phyloP scores from a whole-genome alignment of 1,284 basidiomycete species.

The Ustilago lituana region DNA sequence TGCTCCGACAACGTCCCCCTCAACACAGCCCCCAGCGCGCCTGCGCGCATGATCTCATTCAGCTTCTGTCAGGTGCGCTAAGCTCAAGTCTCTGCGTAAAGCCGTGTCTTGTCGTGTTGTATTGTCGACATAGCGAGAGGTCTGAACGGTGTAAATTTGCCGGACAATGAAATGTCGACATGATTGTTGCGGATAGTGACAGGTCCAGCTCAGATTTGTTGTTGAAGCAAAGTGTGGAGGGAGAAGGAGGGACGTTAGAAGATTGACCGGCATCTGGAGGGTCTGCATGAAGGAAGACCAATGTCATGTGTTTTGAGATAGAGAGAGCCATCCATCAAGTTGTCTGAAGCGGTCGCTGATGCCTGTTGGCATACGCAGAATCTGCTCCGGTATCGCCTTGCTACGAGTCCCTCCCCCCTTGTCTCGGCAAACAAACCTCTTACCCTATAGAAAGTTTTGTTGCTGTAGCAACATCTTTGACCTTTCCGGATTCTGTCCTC shows the following conservation, averaged over 20 bases:
- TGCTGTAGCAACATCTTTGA: not conserved
- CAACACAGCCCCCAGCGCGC: slow-evolving; percentile 4
- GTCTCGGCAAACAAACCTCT: slow-evolving; percentile 11
- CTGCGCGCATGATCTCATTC: slow-evolving; percentile 12
- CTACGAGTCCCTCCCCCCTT: slow-evolving; percentile 6
- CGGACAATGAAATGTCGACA: too few relatives aligned
- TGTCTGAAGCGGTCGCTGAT: too few relatives aligned
- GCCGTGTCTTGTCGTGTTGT: too few relatives aligned
- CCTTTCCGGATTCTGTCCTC: not conserved
- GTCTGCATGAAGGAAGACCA: slow-evolving; percentile 21
- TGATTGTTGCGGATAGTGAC: too few relatives aligned
- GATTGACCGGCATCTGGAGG: slow-evolving; percentile 15
- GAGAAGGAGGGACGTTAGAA: too few relatives aligned
- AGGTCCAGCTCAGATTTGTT: too few relatives aligned
- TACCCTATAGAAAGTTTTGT: not conserved
- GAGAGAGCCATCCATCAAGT: too few relatives aligned
- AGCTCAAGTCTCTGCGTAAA: too few relatives aligned
- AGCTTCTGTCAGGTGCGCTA: too few relatives aligned
- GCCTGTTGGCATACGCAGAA: not conserved
- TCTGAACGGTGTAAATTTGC: too few relatives aligned
- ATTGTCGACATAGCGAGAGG: too few relatives aligned
- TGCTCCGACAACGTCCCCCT: slow-evolving; percentile 25
- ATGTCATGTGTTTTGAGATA: slow-evolving; percentile 42
- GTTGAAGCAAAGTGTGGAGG: too few relatives aligned
- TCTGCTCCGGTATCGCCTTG: not conserved